These are phyloP conservation scores for Penicillium odoratum DNA, from an alignment of 495 filamentous ascomycete species.

Conservation along the genomic window DNA sequence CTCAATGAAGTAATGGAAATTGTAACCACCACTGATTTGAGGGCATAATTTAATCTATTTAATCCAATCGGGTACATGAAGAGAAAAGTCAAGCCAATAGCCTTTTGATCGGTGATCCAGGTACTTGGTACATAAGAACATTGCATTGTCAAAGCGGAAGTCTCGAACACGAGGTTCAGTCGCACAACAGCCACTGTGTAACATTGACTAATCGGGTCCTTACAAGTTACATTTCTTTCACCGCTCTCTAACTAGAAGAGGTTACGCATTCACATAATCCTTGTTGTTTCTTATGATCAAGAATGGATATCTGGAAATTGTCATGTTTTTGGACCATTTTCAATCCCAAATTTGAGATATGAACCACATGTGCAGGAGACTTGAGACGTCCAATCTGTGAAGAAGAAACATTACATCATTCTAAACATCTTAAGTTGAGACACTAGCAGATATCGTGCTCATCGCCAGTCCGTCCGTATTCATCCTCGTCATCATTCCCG, in stretches of 20 bases:
- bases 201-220: too few relatives aligned
- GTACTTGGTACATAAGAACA: too few relatives aligned
- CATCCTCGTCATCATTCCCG: background rate
- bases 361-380: background rate
- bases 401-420: background rate
- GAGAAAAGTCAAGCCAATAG: background rate
- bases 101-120: background rate
- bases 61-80: background rate
- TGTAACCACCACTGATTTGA: background rate
- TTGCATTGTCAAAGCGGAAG: too few relatives aligned
- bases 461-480: background rate
- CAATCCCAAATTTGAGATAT: background rate
- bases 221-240: too few relatives aligned
- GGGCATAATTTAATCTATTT: background rate
- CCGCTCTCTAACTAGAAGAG: too few relatives aligned
- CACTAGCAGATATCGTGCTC: constrained; percentile 1
- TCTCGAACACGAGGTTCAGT: too few relatives aligned
- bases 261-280: too few relatives aligned
- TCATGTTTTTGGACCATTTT: too few relatives aligned
- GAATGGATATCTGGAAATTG: too few relatives aligned
- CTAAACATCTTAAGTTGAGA: background rate
- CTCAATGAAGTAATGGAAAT: background rate
- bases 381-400: background rate
- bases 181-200: too few relatives aligned
- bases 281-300: too few relatives aligned